phyloP scores from a whole-genome alignment of 305 asterid genomes.

The Fraxinus dipetala region DNA sequence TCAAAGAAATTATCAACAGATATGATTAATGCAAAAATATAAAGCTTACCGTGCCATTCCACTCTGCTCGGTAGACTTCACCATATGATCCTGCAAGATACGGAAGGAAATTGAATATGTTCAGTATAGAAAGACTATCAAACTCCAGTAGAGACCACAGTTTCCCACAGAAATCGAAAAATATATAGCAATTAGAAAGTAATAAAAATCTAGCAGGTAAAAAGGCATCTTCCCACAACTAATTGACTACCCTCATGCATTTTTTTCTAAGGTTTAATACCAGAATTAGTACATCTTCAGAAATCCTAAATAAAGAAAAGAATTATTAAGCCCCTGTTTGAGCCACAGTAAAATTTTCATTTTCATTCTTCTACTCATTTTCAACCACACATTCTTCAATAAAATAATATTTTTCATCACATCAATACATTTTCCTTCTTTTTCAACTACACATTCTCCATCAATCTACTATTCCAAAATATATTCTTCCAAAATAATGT shows the following conservation, averaged over 20 bases:
- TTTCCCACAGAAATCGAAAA: not conserved
- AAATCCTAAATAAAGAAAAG: not conserved
- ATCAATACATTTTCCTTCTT: too few species aligned
- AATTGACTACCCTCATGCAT: not conserved
- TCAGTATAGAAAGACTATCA: constrained; percentile 13
- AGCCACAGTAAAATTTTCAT: too few species aligned
- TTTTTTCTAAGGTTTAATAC: too few species aligned
- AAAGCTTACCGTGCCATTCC: constrained; percentile 87
- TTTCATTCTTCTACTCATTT: too few species aligned
- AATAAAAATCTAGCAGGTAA: not conserved
- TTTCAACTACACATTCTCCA: too few species aligned
- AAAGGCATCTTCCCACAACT: not conserved
- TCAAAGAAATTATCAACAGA: constrained; percentile 10
- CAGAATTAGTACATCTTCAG: too few species aligned
- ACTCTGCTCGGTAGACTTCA: constrained; percentile 91
- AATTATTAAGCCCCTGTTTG: too few species aligned
- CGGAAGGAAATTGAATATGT: constrained; percentile 14
- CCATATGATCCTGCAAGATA: constrained; percentile 83
- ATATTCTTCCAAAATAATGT: too few species aligned
- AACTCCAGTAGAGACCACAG: constrained; percentile 13
- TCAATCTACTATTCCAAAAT: too few species aligned
- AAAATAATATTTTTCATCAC: too few species aligned
- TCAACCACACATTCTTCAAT: too few species aligned
- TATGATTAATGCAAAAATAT: constrained; percentile 18
- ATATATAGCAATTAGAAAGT: not conserved